Base-by-base conservation (phyloP, 768 basidiomycete species). In the Imleria badia region DNA sequence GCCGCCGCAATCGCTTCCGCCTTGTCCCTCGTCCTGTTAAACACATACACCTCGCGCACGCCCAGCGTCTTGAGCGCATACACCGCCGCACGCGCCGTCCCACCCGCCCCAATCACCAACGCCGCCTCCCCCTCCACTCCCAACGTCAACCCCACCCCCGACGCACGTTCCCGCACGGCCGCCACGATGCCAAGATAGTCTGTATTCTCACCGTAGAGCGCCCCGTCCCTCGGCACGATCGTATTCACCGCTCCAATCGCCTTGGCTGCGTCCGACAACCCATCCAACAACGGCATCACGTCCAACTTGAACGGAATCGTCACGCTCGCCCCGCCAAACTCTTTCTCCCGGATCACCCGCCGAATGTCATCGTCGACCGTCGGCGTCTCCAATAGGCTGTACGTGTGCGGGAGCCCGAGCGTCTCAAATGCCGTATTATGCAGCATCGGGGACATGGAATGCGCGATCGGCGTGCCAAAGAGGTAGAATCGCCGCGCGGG, bases 181-280 rank as follows among this genome's bases (percentile, higher is more conserved):
- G 84, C 76, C 15, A 78, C 78, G 61, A 99, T 95, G 0, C 92
- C 96, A 44, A 91, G 72, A 88, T 96, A 98, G 66, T 98, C 97
- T 0, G 95, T 97, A 74, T 98, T 99, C 65, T 98, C 94, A 3
- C 97, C 97, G 41, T 81, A 77, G 17, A 98, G 76, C n/a, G 75
- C 73, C 2, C 72, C 65, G 9, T 71, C 71, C 4, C 64, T 61
- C 3, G 68, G 63, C 17, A 94, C 79, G 69, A 98, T 82, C 41
- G 95, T 98, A 71, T 99, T 98, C 59, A 98, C 92, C 0, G 97
- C 97, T 0, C 97, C 97, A 55, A 99, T 94, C 5, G 81, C 76
- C 61, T 84, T 75, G 1, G 94, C 97, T 20, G 93, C 86, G 0
- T 85, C 82, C 0, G 94, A 89, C 39, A 98, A 72, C 49, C 75